These are phyloP conservation scores for Inga laurina DNA, from an alignment of 306 rosid species.

Conservation along the genomic window DNA sequence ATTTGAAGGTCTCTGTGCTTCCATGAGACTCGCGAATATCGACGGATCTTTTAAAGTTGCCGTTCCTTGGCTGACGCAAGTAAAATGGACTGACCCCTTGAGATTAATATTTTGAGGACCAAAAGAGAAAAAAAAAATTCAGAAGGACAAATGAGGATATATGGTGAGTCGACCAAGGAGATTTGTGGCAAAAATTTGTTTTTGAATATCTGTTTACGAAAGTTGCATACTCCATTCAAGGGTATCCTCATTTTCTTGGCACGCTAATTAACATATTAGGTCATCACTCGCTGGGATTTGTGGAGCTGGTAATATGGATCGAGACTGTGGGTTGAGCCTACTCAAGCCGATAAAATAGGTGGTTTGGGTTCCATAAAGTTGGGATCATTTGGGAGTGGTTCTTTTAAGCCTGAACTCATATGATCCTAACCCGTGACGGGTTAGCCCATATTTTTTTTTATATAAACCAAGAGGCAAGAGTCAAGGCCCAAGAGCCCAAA, in stretches of 20 bases:
- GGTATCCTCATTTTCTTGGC: neutral
- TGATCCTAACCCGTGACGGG: no score
- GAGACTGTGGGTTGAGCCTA: no score
- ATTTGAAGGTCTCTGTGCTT: neutral
- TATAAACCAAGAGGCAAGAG: no score
- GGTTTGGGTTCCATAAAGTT: no score
- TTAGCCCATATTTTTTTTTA: no score
- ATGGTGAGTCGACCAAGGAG: neutral
- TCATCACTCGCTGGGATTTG: neutral
- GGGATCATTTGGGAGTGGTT: no score
- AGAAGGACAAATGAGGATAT: neutral
- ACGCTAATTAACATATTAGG: neutral
- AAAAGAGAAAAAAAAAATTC: neutral
- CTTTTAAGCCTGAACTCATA: no score
- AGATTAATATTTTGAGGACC: neutral
- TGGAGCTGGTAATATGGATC: no score
- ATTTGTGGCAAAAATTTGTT: neutral
- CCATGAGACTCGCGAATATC: neutral
- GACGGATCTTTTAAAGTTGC: neutral
- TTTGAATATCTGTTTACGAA: no score
- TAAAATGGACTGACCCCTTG: neutral
- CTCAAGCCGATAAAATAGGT: no score
- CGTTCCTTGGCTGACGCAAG: neutral
- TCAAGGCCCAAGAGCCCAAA: no score
- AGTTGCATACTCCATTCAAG: neutral